A percentile compares a stretch with the other conserved stretches of the same genome.
phyloP scores from a whole-genome alignment of 2,329 filamentous ascomycete species.

The Thielaviopsis euricoi region DNA sequence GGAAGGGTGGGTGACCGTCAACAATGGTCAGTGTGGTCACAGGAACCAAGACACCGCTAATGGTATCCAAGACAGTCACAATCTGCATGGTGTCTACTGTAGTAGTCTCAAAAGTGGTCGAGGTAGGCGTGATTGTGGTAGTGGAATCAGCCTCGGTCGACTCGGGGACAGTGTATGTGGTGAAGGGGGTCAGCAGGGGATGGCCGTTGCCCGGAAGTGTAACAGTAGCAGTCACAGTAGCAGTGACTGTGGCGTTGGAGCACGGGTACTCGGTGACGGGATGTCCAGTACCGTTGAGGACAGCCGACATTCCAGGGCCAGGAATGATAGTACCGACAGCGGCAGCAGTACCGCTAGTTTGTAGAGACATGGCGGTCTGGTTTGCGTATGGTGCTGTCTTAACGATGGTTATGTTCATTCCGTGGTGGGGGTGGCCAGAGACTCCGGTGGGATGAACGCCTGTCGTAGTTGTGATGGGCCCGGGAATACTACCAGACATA shows the following conservation, averaged over 20 bases:
- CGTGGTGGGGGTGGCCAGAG: background rate
- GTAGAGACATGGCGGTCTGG: background rate
- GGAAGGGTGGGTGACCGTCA: conserved; percentile 7
- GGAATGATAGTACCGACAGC: conserved; percentile 2
- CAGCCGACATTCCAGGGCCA: background rate
- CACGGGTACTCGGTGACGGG: background rate
- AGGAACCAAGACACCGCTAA: conserved; percentile 6
- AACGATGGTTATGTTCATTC: background rate
- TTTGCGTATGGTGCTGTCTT: background rate
- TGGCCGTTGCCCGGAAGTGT: background rate
- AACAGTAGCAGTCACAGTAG: conserved; percentile 11
- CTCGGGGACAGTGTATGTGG: conserved; percentile 1
- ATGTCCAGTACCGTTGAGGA: background rate
- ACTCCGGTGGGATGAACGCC: background rate
- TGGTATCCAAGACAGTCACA: conserved; percentile 5
- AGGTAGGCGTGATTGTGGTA: conserved; percentile 8
- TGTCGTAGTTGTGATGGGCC: background rate
- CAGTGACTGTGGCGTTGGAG: conserved; percentile 1
- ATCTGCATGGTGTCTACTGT: conserved; percentile 5
- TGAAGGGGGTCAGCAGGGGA: background rate
- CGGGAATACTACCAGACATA: background rate
- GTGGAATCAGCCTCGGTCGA: background rate
- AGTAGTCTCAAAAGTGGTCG: conserved; percentile 3
- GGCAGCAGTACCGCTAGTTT: background rate
- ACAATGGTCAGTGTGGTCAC: conserved; percentile 9